Evolutionary conservation across 2,329 filamentous ascomycete genomes (phyloP).

Genomic region (Aspergillus sp.): DNA sequence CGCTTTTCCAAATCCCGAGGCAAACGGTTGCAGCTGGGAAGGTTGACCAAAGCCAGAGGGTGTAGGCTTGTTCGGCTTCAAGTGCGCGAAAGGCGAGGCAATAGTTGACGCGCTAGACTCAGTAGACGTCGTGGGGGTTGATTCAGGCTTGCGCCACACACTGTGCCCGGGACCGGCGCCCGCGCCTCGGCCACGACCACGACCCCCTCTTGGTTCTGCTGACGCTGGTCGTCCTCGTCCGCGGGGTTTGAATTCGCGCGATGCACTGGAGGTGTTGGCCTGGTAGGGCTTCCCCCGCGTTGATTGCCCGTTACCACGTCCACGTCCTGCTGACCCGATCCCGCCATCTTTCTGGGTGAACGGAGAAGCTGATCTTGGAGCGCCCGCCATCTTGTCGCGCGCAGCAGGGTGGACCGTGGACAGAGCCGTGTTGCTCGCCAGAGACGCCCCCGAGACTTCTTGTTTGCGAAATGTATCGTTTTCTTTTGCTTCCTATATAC

Average conservation of each 20-base stretch:
- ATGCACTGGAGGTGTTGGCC: slow-evolving; percentile 16
- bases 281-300: slow-evolving; percentile 16
- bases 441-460: background rate
- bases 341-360: slow-evolving; percentile 26
- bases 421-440: slow-evolving; percentile 14
- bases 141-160: slow-evolving; percentile 19
- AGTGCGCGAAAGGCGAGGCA: slow-evolving; percentile 27
- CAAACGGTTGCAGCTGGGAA: slow-evolving; percentile 19
- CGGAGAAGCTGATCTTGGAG: slow-evolving; percentile 28
- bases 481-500: background rate
- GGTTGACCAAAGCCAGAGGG: slow-evolving; percentile 16
- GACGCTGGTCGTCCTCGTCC: slow-evolving; percentile 22
- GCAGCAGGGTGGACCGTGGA: slow-evolving; percentile 20
- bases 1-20: slow-evolving; percentile 19
- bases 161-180: slow-evolving; percentile 6
- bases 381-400: slow-evolving; percentile 31
- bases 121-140: slow-evolving; percentile 1
- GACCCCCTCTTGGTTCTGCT: slow-evolving; percentile 12
- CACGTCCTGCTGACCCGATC: slow-evolving; percentile 22
- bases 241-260: slow-evolving; percentile 17
- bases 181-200: slow-evolving; percentile 21
- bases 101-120: slow-evolving; percentile 1
- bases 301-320: slow-evolving; percentile 21
- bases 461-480: background rate
- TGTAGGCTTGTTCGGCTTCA: slow-evolving; percentile 18